A percentile compares a stretch with the other conserved stretches of the same genome.
Conservation (phyloP, 805 yeast species). For the Kodamaea fukazawae region DNA sequence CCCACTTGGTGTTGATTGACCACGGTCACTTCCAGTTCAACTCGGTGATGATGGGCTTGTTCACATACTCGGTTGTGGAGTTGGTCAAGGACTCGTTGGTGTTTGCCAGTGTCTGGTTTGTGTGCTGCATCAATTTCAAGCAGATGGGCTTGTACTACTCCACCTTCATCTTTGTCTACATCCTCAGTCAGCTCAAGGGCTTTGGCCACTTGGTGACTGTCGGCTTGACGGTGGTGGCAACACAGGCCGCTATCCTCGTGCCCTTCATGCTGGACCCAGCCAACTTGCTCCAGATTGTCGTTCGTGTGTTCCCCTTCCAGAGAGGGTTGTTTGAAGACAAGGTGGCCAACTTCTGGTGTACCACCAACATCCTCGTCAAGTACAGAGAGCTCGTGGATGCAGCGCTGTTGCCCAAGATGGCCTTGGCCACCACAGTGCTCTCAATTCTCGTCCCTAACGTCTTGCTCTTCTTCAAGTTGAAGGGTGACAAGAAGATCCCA, state of each 20-base stretch:
- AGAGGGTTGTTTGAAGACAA: slow-evolving; percentile 96
- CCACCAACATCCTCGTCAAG: slow-evolving; percentile 77
- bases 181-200: slow-evolving; percentile 51
- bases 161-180: slow-evolving; percentile 79
- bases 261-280: slow-evolving; percentile 55
- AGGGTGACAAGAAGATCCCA: slow-evolving; percentile 15
- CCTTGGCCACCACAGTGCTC: slow-evolving; percentile 51
- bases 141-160: slow-evolving; percentile 96
- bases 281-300: slow-evolving; percentile 49
- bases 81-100: slow-evolving; percentile 62
- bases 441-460: slow-evolving; percentile 27
- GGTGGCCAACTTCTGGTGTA: slow-evolving; percentile 97
- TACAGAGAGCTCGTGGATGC: slow-evolving; percentile 55
- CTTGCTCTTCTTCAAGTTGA: slow-evolving; percentile 11
- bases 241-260: slow-evolving; percentile 49
- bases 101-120: slow-evolving; percentile 73
- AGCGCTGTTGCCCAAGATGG: slow-evolving; percentile 55
- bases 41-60: slow-evolving; percentile 88
- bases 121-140: slow-evolving; percentile 76
- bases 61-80: slow-evolving; percentile 64
- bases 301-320: slow-evolving; percentile 84
- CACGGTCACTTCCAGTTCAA: slow-evolving; percentile 98
- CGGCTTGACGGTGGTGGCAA: slow-evolving; percentile 57
- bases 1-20: slow-evolving; percentile 78
- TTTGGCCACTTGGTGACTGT: slow-evolving; percentile 59